Evolutionary conservation across 768 basidiomycete species (phyloP).

Genomic region (Cystobasidium onofrii): DNA sequence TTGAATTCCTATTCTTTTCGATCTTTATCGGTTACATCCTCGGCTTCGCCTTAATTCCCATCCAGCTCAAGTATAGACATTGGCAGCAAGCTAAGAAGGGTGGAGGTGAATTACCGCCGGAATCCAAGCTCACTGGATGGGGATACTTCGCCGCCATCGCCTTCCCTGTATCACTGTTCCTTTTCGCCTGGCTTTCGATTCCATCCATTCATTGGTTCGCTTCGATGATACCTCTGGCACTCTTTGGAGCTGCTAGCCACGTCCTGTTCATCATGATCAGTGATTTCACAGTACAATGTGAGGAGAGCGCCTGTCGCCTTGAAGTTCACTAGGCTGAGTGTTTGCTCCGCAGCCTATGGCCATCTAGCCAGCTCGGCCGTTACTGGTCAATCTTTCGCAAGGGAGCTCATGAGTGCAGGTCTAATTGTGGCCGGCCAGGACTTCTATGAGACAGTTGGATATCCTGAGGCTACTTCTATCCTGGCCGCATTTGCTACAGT

Average conservation of each 20-base stretch:
- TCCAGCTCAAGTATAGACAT: neutral
- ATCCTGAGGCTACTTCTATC: constrained; percentile 24
- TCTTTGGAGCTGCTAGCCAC: constrained; percentile 28
- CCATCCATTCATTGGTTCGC: constrained; percentile 28
- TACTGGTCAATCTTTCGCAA: constrained; percentile 33
- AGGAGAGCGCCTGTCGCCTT: neutral
- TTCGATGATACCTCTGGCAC: constrained; percentile 12
- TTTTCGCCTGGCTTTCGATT: constrained; percentile 32
- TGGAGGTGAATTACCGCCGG: constrained; percentile 18
- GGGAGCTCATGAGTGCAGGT: constrained; percentile 20
- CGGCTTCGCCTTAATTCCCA: constrained; percentile 2
- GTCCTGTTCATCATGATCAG: constrained; percentile 19
- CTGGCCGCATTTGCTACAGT: constrained; percentile 27
- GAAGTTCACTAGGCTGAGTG: neutral
- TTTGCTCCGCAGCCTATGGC: neutral
- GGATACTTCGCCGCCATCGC: constrained; percentile 21
- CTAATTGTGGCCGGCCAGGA: constrained; percentile 26
- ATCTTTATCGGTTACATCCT: constrained; percentile 30
- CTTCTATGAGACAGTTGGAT: constrained; percentile 27
- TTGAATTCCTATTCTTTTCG: constrained; percentile 31
- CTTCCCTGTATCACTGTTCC: constrained; percentile 25
- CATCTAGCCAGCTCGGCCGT: constrained; percentile 17
- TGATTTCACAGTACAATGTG: constrained; percentile 7
- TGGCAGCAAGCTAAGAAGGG: neutral
- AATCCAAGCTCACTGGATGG: constrained; percentile 30